These are phyloP conservation scores for Fusarium clavum DNA, from an alignment of 2,329 filamentous ascomycete genomes.

Conservation along the genomic window DNA sequence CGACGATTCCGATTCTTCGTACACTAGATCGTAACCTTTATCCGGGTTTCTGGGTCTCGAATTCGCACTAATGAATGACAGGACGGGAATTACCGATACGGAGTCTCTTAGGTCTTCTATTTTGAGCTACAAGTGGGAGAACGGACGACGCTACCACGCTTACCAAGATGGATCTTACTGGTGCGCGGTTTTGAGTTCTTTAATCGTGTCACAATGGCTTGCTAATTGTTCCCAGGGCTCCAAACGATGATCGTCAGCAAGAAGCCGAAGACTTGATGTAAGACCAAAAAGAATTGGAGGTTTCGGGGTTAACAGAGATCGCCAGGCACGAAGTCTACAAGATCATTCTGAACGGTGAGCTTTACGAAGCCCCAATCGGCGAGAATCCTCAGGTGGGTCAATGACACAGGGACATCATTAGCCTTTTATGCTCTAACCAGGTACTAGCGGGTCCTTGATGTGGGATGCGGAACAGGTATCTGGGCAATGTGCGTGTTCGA, in stretches of 20 bases:
- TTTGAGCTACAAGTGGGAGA: constrained; percentile 53
- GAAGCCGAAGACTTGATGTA: constrained; percentile 47
- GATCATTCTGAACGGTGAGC: constrained; percentile 48
- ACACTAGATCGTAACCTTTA: constrained; percentile 21
- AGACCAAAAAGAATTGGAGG: fast-evolving
- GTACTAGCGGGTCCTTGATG: constrained; percentile 39
- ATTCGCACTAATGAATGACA: background rate
- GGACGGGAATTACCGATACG: constrained; percentile 32
- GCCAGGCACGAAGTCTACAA: constrained; percentile 45
- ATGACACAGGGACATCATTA: fast-evolving
- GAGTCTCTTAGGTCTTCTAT: constrained; percentile 37
- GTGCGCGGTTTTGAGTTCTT: background rate
- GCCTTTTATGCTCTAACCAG: fast-evolving
- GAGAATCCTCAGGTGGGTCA: constrained; percentile 42
- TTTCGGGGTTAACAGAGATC: fast-evolving
- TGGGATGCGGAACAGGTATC: constrained; percentile 54
- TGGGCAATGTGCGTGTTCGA: constrained; percentile 49
- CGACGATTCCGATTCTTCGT: constrained; percentile 32
- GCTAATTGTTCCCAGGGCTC: constrained; percentile 29
- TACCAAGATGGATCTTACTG: constrained; percentile 58
- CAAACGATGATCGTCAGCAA: constrained; percentile 47
- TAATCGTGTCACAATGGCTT: fast-evolving
- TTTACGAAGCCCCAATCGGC: constrained; percentile 50
- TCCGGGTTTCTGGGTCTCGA: fast-evolving
- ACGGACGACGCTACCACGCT: constrained; percentile 62